phyloP scores from a whole-genome alignment of 495 filamentous ascomycete species.

The Xylaria palmicola region DNA sequence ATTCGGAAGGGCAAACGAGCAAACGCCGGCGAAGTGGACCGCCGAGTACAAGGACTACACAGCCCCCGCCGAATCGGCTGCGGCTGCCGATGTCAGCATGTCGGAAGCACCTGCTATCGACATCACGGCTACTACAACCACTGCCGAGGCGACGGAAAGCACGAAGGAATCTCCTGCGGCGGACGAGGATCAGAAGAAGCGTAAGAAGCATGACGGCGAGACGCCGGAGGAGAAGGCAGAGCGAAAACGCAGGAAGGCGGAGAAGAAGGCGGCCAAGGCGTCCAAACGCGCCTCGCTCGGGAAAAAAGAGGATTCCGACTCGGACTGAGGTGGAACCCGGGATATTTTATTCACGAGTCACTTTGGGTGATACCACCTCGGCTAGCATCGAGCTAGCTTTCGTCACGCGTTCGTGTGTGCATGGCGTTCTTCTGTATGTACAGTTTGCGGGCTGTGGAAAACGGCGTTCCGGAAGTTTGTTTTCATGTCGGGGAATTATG shows the following conservation, averaged over 20 bases:
- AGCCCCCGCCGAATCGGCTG: slow-evolving; percentile 23
- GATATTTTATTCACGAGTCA: slow-evolving; percentile 11
- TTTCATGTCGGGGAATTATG: slow-evolving; percentile 11
- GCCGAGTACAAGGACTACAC: slow-evolving; percentile 84
- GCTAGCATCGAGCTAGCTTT: slow-evolving; percentile 19
- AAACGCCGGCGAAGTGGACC: slow-evolving; percentile 89
- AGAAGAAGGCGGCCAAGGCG: slow-evolving; percentile 70
- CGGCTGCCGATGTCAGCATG: slow-evolving; percentile 29
- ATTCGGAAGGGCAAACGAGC: slow-evolving; percentile 87
- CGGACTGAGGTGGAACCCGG: slow-evolving; percentile 21
- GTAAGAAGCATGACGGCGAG: slow-evolving; percentile 80
- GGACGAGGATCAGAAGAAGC: slow-evolving; percentile 63
- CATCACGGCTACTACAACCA: slow-evolving; percentile 17
- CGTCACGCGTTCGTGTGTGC: slow-evolving; percentile 9
- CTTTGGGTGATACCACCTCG: slow-evolving; percentile 32
- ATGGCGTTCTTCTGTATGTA: slow-evolving; percentile 19
- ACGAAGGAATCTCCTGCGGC: slow-evolving; percentile 35
- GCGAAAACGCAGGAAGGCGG: slow-evolving; percentile 71
- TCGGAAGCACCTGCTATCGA: slow-evolving; percentile 25
- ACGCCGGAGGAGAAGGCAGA: slow-evolving; percentile 73
- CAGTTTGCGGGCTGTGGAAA: slow-evolving; percentile 15
- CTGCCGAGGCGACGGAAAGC: slow-evolving; percentile 38
- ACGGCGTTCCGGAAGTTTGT: slow-evolving; percentile 17
- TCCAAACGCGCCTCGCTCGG: slow-evolving; percentile 38
- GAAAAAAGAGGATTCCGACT: slow-evolving; percentile 34